phyloP scores from a whole-genome alignment of 2,329 filamentous ascomycete genomes.

The Emericellopsis atlantica region DNA sequence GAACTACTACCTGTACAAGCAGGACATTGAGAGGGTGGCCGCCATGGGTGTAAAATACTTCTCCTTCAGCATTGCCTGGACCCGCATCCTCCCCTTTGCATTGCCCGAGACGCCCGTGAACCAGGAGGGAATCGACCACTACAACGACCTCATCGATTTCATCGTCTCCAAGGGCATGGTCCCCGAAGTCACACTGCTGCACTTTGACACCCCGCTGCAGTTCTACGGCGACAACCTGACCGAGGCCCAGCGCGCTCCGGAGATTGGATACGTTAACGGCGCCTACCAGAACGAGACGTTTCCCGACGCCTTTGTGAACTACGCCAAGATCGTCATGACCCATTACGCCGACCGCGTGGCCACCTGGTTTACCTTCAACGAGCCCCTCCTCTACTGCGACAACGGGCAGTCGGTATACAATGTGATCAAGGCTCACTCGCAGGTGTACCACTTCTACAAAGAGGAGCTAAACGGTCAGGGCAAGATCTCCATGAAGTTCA shows the following conservation, averaged over 20 bases:
- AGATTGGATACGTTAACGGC: slow-evolving; percentile 26
- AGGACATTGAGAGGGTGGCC: slow-evolving; percentile 39
- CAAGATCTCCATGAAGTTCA: slow-evolving; percentile 35
- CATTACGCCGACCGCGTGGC: slow-evolving; percentile 38
- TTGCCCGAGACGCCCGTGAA: slow-evolving; percentile 37
- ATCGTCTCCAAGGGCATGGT: slow-evolving; percentile 34
- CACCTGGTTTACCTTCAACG: slow-evolving; percentile 41
- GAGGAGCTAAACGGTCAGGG: slow-evolving; percentile 37
- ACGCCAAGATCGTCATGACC: slow-evolving; percentile 36
- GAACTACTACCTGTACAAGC: slow-evolving; percentile 43
- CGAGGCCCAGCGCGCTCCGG: slow-evolving; percentile 8
- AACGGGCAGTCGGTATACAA: slow-evolving; percentile 24
- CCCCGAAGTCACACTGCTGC: slow-evolving; percentile 32
- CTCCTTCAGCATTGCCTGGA: slow-evolving; percentile 39
- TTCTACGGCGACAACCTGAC: slow-evolving; percentile 23
- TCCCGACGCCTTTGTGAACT: slow-evolving; percentile 36
- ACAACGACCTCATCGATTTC: slow-evolving; percentile 39
- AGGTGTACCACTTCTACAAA: slow-evolving; percentile 39
- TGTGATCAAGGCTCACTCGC: slow-evolving; percentile 33
- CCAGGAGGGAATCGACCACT: slow-evolving; percentile 34
- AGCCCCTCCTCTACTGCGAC: slow-evolving; percentile 28
- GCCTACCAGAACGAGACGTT: slow-evolving; percentile 32
- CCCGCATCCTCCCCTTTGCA: slow-evolving; percentile 37
- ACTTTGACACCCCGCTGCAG: slow-evolving; percentile 32
- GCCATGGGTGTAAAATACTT: slow-evolving; percentile 37